phyloP scores from a whole-genome alignment of 2,329 filamentous ascomycete genomes.

The Diaporthe vaccinii region DNA sequence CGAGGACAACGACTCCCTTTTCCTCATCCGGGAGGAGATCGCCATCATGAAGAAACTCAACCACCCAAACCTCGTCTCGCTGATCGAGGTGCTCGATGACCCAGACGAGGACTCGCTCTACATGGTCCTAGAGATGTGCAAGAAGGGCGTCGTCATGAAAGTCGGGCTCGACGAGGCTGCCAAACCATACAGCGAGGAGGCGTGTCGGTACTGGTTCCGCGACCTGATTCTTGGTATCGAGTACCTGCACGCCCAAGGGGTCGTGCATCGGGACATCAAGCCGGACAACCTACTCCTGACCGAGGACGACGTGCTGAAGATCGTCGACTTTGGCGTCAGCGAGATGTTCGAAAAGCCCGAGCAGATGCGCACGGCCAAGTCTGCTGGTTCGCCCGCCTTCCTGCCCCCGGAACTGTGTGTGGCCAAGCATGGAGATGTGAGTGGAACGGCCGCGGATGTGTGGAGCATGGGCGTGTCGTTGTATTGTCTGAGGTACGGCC shows the following conservation, averaged over 20 bases:
- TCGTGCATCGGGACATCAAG: constrained; percentile 97
- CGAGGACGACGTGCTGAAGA: constrained; percentile 92
- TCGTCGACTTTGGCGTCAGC: constrained; percentile 98
- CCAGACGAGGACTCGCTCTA: constrained; percentile 96
- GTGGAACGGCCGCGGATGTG: constrained; percentile 91
- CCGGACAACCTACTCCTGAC: constrained; percentile 95
- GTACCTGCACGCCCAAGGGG: constrained; percentile 94
- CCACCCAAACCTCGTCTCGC: constrained; percentile 91
- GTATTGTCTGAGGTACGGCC: constrained; percentile 91
- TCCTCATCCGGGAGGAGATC: constrained; percentile 94
- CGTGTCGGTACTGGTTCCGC: constrained; percentile 91
- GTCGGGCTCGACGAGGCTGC: constrained; percentile 88
- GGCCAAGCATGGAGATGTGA: constrained; percentile 86
- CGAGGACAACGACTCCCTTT: constrained; percentile 79
- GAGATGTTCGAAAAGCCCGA: constrained; percentile 94
- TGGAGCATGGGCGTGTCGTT: constrained; percentile 99
- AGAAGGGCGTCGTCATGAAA: constrained; percentile 97
- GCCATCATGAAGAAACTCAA: constrained; percentile 99
- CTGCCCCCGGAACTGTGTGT: constrained; percentile 93
- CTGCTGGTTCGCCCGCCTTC: constrained; percentile 94
- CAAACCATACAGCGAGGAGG: constrained; percentile 84
- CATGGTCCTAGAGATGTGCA: constrained; percentile 99
- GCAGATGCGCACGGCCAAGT: constrained; percentile 92
- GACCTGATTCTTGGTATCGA: constrained; percentile 96
- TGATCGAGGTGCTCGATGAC: constrained; percentile 96